phyloP scores from a whole-genome alignment of 345 rosid species.

The Murraya paniculata region DNA sequence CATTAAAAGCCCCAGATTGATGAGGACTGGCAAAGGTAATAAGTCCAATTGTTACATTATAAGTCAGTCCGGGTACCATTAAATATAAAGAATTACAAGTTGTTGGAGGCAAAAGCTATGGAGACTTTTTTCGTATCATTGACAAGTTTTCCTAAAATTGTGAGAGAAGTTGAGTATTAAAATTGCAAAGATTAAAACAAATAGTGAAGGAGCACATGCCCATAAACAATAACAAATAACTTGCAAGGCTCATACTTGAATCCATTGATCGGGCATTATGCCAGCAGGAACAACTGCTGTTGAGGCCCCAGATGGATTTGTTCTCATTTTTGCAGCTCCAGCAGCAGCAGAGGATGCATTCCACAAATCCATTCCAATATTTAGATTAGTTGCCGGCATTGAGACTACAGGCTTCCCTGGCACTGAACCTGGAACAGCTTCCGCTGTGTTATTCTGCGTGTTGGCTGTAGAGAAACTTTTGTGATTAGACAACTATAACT shows the following conservation, averaged over 20 bases:
- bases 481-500: slow-evolving; percentile 17
- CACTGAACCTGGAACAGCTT: slow-evolving; percentile 45
- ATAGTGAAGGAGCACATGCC: background rate
- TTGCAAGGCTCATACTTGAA: slow-evolving; percentile 45
- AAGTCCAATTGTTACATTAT: background rate
- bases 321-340: slow-evolving; percentile 60
- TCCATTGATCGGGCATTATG: slow-evolving; percentile 55
- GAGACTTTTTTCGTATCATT: background rate
- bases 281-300: slow-evolving; percentile 37
- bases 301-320: slow-evolving; percentile 39
- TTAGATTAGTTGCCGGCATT: slow-evolving; percentile 67
- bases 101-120: background rate
- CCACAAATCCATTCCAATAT: slow-evolving; percentile 96
- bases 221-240: background rate
- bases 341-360: slow-evolving; percentile 53
- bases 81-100: background rate
- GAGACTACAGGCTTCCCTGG: slow-evolving; percentile 63
- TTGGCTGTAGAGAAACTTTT: slow-evolving; percentile 47
- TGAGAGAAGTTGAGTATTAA: background rate
- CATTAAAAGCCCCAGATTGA: background rate
- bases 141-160: background rate
- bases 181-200: too few species aligned
- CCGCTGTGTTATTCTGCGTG: slow-evolving; percentile 49
- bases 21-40: background rate
- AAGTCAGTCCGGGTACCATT: background rate